Evolutionary conservation across 192 early-diverging fungal species (phyloP), one percentile per base, ranked within the genome.

Genomic region (Pilaira anomala): DNA sequence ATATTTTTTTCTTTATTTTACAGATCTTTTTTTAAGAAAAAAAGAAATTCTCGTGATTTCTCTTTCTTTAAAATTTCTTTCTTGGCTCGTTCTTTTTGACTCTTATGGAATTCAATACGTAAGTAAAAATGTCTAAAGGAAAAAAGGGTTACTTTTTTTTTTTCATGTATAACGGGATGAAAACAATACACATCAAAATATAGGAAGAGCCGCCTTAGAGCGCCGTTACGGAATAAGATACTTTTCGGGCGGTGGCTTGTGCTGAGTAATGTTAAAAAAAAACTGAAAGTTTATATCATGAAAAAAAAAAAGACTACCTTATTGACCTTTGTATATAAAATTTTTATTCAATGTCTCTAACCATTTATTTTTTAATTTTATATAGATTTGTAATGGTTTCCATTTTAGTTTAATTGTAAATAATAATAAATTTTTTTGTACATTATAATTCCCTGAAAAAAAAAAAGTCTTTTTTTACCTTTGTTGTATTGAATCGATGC

Each of bases 161-260:
- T 36, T 36, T 36, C 33, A 9, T 36, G 33, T 36, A 36, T 54
- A 41, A 57, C 22, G 42, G 56, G 56, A 58, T 58, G 56, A 58
- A 44, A 58, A 53, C 13, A 53, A 58, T 24, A 58, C 41, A 44
- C 56, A 58, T 58, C 36, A 58, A 58, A 57, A 58, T 33, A 58
- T 58, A 58, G 56, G 56, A 58, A 58, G 56, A 58, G 56, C 56
- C 56, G 41, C 21, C 56, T 58, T 21, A 58, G 56, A 42, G 33
- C 36, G n/a, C 25, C 56, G 18, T 11, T 58, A 36, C 33, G 33
- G 33, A 9, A 36, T 36, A 36, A 36, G 6, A 9, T 36, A 36
- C 33, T 36, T 36, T 9, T 36, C 33, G 33, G 5, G 8, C 4
- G 56, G 40, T 42, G 14, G 53, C 53, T 55, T 33, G 41, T 58